These are phyloP conservation scores for Gossypium anomalum DNA, from an alignment of 345 rosid genomes.

Conservation along the genomic window DNA sequence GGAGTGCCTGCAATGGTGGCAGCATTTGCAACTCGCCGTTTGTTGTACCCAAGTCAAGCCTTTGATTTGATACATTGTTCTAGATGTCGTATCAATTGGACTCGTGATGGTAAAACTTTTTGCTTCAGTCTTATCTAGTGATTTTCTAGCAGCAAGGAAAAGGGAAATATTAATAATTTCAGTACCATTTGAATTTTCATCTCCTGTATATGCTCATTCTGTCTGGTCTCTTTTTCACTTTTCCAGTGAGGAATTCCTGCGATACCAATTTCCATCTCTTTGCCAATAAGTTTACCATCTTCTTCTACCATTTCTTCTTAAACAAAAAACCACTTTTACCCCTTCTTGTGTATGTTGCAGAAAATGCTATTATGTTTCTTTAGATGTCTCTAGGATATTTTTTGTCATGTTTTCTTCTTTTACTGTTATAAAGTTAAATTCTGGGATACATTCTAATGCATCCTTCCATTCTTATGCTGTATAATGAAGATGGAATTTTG, in stretches of 20 bases:
- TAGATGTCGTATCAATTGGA: constrained; percentile 97
- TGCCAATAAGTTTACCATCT: neutral
- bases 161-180: neutral
- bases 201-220: constrained; percentile 1
- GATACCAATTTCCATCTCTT: neutral
- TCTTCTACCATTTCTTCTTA: constrained; percentile 4
- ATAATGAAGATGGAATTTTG: constrained; percentile 77
- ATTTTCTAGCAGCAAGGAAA: constrained; percentile 5
- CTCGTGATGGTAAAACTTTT: constrained; percentile 75
- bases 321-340: neutral
- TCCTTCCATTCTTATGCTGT: constrained; percentile 10
- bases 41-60: constrained; percentile 94
- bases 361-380: neutral
- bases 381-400: neutral
- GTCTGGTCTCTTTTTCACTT: neutral
- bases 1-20: constrained; percentile 99
- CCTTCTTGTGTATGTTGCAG: neutral
- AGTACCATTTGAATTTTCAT: neutral
- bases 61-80: constrained; percentile 96
- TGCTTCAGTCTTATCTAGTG: neutral
- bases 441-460: constrained; percentile 20
- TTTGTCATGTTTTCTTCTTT: neutral
- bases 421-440: constrained; percentile 7
- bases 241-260: neutral
- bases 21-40: constrained; percentile 76